phyloP scores from a whole-genome alignment of 192 early-diverging fungal species.

The Paraglomus occultum region DNA sequence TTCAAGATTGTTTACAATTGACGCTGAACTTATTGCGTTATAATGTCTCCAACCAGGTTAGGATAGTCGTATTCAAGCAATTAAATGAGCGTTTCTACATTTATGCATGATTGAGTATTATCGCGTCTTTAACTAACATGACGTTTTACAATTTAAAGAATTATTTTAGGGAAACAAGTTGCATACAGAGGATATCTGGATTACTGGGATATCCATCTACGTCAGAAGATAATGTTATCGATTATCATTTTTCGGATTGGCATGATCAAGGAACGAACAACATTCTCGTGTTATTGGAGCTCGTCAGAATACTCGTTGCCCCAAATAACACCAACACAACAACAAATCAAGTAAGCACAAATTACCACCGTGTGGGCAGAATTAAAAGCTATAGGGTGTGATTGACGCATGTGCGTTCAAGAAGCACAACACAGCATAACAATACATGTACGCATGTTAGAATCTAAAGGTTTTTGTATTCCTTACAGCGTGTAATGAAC shows the following conservation, averaged over 20 bases:
- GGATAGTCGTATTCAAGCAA: not conserved
- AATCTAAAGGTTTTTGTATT: no score
- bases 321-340: conserved; percentile 84
- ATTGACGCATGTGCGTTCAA: not conserved
- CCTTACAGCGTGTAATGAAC: conserved; percentile 71
- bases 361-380: not conserved
- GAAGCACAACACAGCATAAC: no score
- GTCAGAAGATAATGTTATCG: conserved; percentile 43
- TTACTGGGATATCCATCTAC: conserved; percentile 57
- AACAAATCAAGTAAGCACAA: conserved; percentile 69
- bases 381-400: not conserved
- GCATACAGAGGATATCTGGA: conserved; percentile 84
- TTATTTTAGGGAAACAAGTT: conserved; percentile 94
- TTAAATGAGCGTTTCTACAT: not conserved
- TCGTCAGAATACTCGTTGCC: conserved; percentile 86
- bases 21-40: conserved; percentile 90
- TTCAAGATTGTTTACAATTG: conserved; percentile 94
- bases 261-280: conserved; percentile 84
- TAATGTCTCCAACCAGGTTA: conserved; percentile 96
- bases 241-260: conserved; percentile 58
- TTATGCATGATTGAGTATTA: not conserved
- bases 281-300: conserved; percentile 82
- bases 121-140: not conserved
- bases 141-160: conserved; percentile 49
- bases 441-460: no score